These are phyloP conservation scores for Juglanconis juglandina DNA, from an alignment of 2,329 filamentous ascomycete species.

Conservation along the genomic window DNA sequence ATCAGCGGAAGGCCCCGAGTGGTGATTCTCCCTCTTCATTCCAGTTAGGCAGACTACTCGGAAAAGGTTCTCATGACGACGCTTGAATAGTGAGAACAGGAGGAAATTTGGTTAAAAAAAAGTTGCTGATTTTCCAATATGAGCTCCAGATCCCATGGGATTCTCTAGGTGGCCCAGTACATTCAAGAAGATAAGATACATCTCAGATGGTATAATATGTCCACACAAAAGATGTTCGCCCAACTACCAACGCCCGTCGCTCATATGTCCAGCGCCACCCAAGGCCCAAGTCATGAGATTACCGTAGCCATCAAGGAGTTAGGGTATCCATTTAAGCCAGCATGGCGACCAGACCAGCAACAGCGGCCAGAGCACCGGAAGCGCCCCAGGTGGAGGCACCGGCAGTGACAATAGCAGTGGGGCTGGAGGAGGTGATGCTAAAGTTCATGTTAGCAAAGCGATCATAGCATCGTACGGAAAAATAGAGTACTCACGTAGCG, in stretches of 20 bases:
- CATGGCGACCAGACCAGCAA: slow-evolving; percentile 52
- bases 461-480: too few relatives aligned
- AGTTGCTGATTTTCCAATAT: slow-evolving; percentile 8
- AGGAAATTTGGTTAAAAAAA: slow-evolving; percentile 3
- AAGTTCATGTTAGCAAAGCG: slow-evolving; percentile 20
- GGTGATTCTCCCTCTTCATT: background rate
- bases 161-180: slow-evolving; percentile 13
- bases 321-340: slow-evolving; percentile 43
- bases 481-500: slow-evolving; percentile 27
- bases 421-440: slow-evolving; percentile 30
- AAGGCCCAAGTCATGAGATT: slow-evolving; percentile 31
- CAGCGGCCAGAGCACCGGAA: slow-evolving; percentile 53
- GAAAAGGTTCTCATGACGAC: background rate
- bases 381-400: slow-evolving; percentile 52
- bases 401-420: slow-evolving; percentile 40
- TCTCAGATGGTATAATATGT: slow-evolving; percentile 7
- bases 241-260: background rate
- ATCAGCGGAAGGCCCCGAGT: background rate
- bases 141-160: slow-evolving; percentile 13
- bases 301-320: slow-evolving; percentile 30
- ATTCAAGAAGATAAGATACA: slow-evolving; percentile 13
- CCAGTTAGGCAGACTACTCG: background rate
- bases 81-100: slow-evolving; percentile 3
- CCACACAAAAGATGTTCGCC: slow-evolving; percentile 14
- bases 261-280: slow-evolving; percentile 12